These are phyloP conservation scores for Candida tammaniensis DNA, from an alignment of 805 yeast genomes.

Conservation along the genomic window DNA sequence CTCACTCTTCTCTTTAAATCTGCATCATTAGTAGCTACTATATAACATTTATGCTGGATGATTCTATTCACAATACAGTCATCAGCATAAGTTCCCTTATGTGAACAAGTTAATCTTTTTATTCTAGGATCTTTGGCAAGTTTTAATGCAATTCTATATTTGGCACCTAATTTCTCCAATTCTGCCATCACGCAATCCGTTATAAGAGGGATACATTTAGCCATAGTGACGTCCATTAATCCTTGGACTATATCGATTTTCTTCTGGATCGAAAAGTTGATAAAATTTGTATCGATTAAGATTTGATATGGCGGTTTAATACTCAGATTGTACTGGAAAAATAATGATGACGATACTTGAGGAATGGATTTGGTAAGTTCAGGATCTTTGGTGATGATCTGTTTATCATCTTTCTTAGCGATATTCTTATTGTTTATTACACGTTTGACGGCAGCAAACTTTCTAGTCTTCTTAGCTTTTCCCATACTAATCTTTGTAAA, in stretches of 20 bases:
- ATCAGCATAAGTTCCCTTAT: slow-evolving; percentile 97
- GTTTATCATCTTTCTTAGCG: slow-evolving; percentile 38
- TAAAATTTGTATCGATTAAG: slow-evolving; percentile 92
- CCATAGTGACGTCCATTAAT: slow-evolving; percentile 92
- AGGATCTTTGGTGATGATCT: slow-evolving; percentile 53
- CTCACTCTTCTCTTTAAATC: slow-evolving; percentile 91
- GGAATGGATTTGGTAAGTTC: slow-evolving; percentile 62
- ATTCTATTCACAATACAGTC: slow-evolving; percentile 93
- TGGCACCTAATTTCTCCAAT: slow-evolving; percentile 92
- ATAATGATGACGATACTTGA: slow-evolving; percentile 92
- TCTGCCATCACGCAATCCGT: slow-evolving; percentile 99
- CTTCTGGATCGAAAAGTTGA: slow-evolving; percentile 94
- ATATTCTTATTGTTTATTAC: slow-evolving; percentile 73
- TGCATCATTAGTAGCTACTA: slow-evolving; percentile 98
- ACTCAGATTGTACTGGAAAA: slow-evolving; percentile 91
- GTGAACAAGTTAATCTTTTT: slow-evolving; percentile 81
- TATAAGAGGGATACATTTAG: slow-evolving; percentile 91
- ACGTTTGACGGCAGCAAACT: slow-evolving; percentile 90
- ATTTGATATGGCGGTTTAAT: slow-evolving; percentile 98
- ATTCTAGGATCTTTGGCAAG: slow-evolving; percentile 94
- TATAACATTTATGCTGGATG: slow-evolving; percentile 92
- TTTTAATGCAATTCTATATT: slow-evolving; percentile 86
- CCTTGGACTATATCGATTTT: slow-evolving; percentile 94
- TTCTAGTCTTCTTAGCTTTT: slow-evolving; percentile 93
- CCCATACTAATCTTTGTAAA: slow-evolving; percentile 82